phyloP scores from a whole-genome alignment of 1,139 yeast genomes.

The Nematodospora anomalae region DNA sequence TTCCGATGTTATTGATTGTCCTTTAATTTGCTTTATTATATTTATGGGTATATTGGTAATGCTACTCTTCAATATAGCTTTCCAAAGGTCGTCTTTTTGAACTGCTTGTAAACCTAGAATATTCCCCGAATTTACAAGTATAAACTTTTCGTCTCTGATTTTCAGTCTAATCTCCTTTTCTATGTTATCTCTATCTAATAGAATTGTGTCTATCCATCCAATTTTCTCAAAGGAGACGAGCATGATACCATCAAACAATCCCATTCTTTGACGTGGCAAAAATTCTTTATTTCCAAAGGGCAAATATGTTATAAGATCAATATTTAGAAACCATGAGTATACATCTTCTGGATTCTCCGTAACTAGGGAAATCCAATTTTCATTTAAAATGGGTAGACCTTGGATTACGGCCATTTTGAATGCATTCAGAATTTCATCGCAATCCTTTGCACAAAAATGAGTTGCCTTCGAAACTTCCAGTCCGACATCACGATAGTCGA shows the following conservation, averaged over 20 bases:
- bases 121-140: slow-evolving; percentile 6
- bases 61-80: slow-evolving; percentile 10
- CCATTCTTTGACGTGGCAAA: slow-evolving; percentile 19
- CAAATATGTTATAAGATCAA: slow-evolving; percentile 17
- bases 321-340: slow-evolving; percentile 23
- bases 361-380: slow-evolving; percentile 25
- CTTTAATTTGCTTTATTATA: slow-evolving; percentile 7
- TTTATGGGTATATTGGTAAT: slow-evolving; percentile 11
- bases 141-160: slow-evolving; percentile 9
- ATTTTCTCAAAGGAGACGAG: slow-evolving; percentile 13
- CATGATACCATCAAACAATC: slow-evolving; percentile 15
- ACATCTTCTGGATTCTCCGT: slow-evolving; percentile 15
- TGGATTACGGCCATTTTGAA: slow-evolving; percentile 26
- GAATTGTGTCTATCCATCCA: slow-evolving; percentile 11
- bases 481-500: slow-evolving; percentile 28
- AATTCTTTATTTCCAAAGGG: slow-evolving; percentile 18
- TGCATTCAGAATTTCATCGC: slow-evolving; percentile 11
- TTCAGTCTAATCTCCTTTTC: slow-evolving; percentile 19
- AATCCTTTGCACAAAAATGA: slow-evolving; percentile 19
- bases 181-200: slow-evolving; percentile 14
- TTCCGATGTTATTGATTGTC: slow-evolving; percentile 10
- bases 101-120: slow-evolving; percentile 6
- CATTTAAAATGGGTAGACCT: slow-evolving; percentile 28
- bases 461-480: slow-evolving; percentile 23
- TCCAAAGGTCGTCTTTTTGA: slow-evolving; percentile 13